These are phyloP conservation scores for Xylariaceae sp. DNA, from an alignment of 2,329 filamentous ascomycete genomes.

Conservation along the genomic window DNA sequence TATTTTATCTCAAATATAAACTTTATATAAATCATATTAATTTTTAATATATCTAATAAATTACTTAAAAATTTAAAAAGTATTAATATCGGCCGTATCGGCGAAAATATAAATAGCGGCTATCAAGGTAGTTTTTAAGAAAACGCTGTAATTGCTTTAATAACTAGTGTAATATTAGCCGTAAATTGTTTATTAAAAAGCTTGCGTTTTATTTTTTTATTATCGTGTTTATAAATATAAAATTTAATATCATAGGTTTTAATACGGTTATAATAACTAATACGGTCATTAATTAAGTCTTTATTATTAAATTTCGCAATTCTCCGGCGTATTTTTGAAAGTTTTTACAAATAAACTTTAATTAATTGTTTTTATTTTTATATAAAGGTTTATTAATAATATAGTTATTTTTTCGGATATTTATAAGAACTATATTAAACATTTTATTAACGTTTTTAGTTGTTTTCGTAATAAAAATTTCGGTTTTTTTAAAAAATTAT, in stretches of 20 bases:
- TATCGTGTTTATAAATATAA: background rate
- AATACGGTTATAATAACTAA: background rate
- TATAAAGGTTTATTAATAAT: background rate
- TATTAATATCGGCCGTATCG: too few relatives aligned
- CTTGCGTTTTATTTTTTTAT: background rate
- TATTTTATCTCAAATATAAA: background rate
- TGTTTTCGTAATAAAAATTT: background rate
- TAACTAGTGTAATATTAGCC: background rate
- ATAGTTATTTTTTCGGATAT: background rate
- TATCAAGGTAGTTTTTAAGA: too few relatives aligned
- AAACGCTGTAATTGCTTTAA: too few relatives aligned
- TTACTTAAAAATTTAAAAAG: too few relatives aligned
- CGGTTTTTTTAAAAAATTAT: background rate
- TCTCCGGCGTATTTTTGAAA: background rate
- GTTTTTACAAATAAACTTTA: slow-evolving; percentile 1
- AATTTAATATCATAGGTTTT: background rate
- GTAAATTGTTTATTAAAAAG: background rate
- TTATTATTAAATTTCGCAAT: background rate
- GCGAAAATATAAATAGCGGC: too few relatives aligned
- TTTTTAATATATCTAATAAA: too few relatives aligned
- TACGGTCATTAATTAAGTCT: too few relatives aligned
- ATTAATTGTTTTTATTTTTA: background rate
- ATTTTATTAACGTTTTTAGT: background rate
- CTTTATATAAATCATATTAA: too few relatives aligned
- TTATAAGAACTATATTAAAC: slow-evolving; percentile 1